Evolutionary conservation across 78 protist species (phyloP).

Genomic region (Guillardia theta): DNA sequence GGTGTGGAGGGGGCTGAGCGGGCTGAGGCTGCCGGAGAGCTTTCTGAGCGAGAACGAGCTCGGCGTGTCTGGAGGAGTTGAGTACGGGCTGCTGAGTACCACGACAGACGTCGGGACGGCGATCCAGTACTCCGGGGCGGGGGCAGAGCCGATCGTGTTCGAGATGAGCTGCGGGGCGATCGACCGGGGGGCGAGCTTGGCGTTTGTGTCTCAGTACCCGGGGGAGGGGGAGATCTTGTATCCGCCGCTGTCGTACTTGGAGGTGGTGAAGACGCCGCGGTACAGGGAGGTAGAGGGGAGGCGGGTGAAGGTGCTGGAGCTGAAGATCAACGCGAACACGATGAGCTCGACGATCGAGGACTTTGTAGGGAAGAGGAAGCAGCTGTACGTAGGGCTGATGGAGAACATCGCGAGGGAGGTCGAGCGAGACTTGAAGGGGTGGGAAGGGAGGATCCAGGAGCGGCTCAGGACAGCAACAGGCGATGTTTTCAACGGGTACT

Average conservation of each 20-base stretch:
- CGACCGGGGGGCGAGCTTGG: background rate
- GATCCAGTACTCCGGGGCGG: background rate
- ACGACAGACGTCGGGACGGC: slow-evolving; percentile 28
- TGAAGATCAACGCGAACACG: background rate
- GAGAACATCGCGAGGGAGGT: too few species aligned
- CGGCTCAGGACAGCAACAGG: too few species aligned
- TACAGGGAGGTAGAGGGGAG: background rate
- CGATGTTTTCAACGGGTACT: too few species aligned
- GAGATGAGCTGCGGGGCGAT: background rate
- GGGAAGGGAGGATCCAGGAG: too few species aligned
- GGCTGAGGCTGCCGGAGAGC: slow-evolving; percentile 2
- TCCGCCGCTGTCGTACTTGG: background rate
- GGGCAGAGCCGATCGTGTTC: background rate
- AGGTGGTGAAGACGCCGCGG: background rate
- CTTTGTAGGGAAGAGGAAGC: too few species aligned
- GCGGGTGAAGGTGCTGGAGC: background rate
- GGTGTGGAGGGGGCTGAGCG: background rate
- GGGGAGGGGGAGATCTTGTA: background rate
- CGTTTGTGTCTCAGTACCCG: background rate
- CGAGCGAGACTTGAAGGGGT: too few species aligned
- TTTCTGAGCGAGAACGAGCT: background rate
- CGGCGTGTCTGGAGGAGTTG: slow-evolving; percentile 34
- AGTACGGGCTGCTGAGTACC: slow-evolving; percentile 34
- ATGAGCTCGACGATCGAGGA: too few species aligned
- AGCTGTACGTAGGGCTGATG: too few species aligned